Conservation (phyloP, 129 eudicot species). For the Pseudognaphalium luteoalbum region DNA sequence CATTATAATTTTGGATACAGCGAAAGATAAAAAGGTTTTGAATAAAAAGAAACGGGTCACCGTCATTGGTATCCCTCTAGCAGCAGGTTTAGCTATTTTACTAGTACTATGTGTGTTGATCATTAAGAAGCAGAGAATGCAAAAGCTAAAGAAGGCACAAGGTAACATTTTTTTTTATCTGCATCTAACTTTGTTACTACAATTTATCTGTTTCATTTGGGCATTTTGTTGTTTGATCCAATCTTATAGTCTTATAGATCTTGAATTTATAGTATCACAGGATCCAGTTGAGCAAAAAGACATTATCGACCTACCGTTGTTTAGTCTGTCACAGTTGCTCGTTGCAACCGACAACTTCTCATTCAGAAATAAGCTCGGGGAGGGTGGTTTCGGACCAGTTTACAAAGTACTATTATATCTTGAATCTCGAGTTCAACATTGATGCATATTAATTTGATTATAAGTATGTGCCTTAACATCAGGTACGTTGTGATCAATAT, state of each 20-base stretch:
- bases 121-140: constrained; percentile 10
- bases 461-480: no score
- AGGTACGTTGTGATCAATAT: not conserved
- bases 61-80: not conserved
- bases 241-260: not conserved
- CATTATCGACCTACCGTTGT: constrained; percentile 26
- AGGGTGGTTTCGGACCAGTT: constrained; percentile 32
- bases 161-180: not conserved
- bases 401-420: constrained; percentile 19
- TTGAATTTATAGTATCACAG: not conserved
- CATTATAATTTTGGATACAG: not conserved
- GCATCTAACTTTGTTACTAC: no score
- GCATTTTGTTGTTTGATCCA: not conserved
- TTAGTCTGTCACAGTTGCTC: not conserved
- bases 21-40: not conserved
- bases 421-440: no score
- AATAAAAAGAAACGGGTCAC: not conserved
- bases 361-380: constrained; percentile 10
- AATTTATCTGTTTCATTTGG: not conserved
- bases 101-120: constrained; percentile 4
- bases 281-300: constrained; percentile 1
- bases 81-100: not conserved
- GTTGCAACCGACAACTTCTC: constrained; percentile 27
- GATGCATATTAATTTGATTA: no score
- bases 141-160: not conserved